Evolutionary conservation across 2,329 filamentous ascomycete genomes (phyloP).

Genomic region (Parastagonospora avenae): DNA sequence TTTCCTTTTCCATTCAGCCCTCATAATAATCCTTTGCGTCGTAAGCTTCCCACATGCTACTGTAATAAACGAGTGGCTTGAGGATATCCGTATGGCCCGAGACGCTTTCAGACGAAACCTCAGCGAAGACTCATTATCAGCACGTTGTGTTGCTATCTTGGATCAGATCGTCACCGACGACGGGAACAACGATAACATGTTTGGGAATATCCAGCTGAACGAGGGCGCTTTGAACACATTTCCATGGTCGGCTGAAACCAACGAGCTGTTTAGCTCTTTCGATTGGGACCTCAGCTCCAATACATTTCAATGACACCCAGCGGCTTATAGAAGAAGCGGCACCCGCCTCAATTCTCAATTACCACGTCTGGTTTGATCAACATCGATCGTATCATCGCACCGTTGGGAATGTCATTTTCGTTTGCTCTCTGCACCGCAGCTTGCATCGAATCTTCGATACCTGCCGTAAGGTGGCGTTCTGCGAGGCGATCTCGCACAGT

Average conservation of each 20-base stretch:
- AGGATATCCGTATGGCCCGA: conserved; percentile 26
- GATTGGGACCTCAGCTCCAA: conserved; percentile 30
- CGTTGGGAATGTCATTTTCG: conserved; percentile 33
- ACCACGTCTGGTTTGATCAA: conserved; percentile 24
- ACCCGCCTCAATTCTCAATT: conserved; percentile 18
- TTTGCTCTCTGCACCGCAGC: conserved; percentile 28
- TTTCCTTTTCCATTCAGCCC: conserved; percentile 32
- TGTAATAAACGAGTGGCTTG: conserved; percentile 21
- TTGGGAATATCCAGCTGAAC: conserved; percentile 24
- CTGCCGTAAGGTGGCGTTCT: conserved; percentile 28
- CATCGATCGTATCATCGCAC: conserved; percentile 26
- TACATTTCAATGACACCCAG: conserved; percentile 12
- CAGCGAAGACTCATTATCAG: conserved; percentile 28
- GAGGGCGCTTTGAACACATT: conserved; percentile 27
- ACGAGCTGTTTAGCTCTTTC: conserved; percentile 30
- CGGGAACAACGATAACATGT: conserved; percentile 17
- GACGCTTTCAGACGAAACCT: conserved; percentile 28
- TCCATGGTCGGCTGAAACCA: conserved; percentile 31
- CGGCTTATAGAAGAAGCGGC: not conserved
- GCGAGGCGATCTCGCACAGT: conserved; percentile 22
- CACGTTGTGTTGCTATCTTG: conserved; percentile 30
- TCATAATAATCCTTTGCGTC: conserved; percentile 30
- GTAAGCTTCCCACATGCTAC: conserved; percentile 27
- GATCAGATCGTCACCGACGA: conserved; percentile 29
- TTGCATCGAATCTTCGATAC: conserved; percentile 25